phyloP scores from a whole-genome alignment of 2,329 filamentous ascomycete species.

The Verticillium nubilum region DNA sequence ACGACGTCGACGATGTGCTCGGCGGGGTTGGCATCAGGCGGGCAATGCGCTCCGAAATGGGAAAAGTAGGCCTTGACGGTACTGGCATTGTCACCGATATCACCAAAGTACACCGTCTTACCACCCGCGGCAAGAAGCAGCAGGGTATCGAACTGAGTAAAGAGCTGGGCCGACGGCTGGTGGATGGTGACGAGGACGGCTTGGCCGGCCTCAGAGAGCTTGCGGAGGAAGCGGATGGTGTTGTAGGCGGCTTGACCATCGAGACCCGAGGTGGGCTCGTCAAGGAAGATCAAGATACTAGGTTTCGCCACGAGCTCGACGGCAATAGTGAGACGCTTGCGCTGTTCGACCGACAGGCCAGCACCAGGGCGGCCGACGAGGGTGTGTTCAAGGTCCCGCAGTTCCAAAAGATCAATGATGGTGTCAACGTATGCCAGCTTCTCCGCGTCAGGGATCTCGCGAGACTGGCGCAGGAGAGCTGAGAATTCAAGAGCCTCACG shows the following conservation, averaged over 20 bases:
- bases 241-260: constrained; percentile 28
- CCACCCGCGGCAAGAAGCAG: constrained; percentile 49
- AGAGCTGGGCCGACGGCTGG: constrained; percentile 50
- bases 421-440: constrained; percentile 62
- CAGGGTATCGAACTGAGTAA: constrained; percentile 52
- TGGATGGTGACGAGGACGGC: constrained; percentile 48
- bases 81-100: constrained; percentile 70
- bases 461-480: constrained; percentile 56
- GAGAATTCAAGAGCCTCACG: constrained; percentile 64
- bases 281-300: constrained; percentile 57
- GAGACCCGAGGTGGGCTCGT: constrained; percentile 54
- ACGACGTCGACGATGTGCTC: constrained; percentile 63
- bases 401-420: constrained; percentile 60
- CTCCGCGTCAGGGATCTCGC: constrained; percentile 46
- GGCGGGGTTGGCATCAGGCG: constrained; percentile 51
- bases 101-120: constrained; percentile 78
- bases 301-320: constrained; percentile 66
- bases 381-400: constrained; percentile 59
- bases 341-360: constrained; percentile 43
- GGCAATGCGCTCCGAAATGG: constrained; percentile 54
- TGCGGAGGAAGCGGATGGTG: constrained; percentile 36
- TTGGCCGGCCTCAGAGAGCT: constrained; percentile 54
- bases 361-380: constrained; percentile 40
- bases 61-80: constrained; percentile 61
- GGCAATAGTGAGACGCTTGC: constrained; percentile 63